Conservation (phyloP, 176 grass and related monocot genomes). For the Oryza meyeriana region DNA sequence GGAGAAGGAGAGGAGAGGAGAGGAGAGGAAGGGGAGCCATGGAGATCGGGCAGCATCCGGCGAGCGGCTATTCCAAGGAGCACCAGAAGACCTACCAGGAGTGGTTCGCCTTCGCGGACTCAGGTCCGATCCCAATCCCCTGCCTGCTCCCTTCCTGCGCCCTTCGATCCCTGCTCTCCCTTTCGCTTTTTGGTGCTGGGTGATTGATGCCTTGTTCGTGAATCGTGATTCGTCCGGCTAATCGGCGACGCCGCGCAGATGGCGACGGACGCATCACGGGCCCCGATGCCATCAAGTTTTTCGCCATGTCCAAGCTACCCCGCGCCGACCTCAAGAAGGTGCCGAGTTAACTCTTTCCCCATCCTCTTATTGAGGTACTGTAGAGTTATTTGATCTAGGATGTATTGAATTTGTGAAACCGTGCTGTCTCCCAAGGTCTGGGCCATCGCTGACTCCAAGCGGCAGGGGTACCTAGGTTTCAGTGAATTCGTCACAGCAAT, state of each 20-base stretch:
- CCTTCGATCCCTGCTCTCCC: background rate
- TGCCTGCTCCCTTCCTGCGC: background rate
- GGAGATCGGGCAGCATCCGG: slow-evolving; percentile 65
- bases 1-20: background rate
- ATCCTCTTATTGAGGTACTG: background rate
- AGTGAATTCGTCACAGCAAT: slow-evolving; percentile 70
- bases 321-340: slow-evolving; percentile 92
- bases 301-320: slow-evolving; percentile 77
- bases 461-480: slow-evolving; percentile 84
- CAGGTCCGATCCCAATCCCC: slow-evolving; percentile 40
- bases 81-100: slow-evolving; percentile 81
- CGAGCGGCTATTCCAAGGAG: slow-evolving; percentile 61
- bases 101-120: slow-evolving; percentile 88
- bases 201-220: background rate
- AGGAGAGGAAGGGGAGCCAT: slow-evolving; percentile 31
- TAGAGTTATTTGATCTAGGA: background rate
- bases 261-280: slow-evolving; percentile 96
- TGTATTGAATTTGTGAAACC: background rate
- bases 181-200: background rate
- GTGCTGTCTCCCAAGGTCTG: slow-evolving; percentile 61
- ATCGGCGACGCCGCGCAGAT: slow-evolving; percentile 30
- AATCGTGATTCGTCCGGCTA: background rate
- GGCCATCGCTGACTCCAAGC: slow-evolving; percentile 85
- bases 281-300: slow-evolving; percentile 86
- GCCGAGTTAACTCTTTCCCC: background rate